Evolutionary conservation across 2,329 filamentous ascomycete species (phyloP).

Genomic region (Coniochaeta pulveracea): DNA sequence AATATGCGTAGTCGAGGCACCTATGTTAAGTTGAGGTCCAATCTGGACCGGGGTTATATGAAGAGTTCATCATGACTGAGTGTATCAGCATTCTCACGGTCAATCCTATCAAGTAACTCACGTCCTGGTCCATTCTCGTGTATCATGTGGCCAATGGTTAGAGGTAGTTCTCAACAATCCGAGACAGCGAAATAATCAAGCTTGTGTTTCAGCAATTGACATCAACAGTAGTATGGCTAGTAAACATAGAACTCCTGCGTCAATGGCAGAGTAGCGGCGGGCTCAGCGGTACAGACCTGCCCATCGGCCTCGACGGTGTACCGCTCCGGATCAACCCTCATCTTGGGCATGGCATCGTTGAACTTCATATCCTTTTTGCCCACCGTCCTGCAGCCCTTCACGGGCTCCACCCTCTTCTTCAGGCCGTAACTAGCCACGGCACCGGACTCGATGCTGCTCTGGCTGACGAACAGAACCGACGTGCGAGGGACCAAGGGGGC

Average conservation of each 20-base stretch:
- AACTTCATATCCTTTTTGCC: conserved; percentile 84
- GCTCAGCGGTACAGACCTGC: conserved; percentile 59
- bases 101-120: too few relatives aligned
- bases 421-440: conserved; percentile 61
- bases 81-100: too few relatives aligned
- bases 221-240: too few relatives aligned
- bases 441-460: conserved; percentile 57
- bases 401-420: conserved; percentile 68
- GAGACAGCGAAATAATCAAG: too few relatives aligned
- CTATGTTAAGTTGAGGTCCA: too few relatives aligned
- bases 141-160: too few relatives aligned
- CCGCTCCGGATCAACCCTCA: conserved; percentile 85
- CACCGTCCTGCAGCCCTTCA: conserved; percentile 61
- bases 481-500: conserved; percentile 59
- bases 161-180: too few relatives aligned
- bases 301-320: conserved; percentile 85
- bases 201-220: too few relatives aligned
- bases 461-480: conserved; percentile 74
- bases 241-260: conserved; percentile 71
- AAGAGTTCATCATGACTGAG: too few relatives aligned
- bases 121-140: too few relatives aligned
- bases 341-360: conserved; percentile 72
- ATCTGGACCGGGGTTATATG: too few relatives aligned
- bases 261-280: conserved; percentile 59
- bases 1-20: too few relatives aligned